A percentile compares a stretch with the other conserved stretches of the same genome.
Conservation (phyloP, 345 rosid species). For the Melaleuca alternifolia region DNA sequence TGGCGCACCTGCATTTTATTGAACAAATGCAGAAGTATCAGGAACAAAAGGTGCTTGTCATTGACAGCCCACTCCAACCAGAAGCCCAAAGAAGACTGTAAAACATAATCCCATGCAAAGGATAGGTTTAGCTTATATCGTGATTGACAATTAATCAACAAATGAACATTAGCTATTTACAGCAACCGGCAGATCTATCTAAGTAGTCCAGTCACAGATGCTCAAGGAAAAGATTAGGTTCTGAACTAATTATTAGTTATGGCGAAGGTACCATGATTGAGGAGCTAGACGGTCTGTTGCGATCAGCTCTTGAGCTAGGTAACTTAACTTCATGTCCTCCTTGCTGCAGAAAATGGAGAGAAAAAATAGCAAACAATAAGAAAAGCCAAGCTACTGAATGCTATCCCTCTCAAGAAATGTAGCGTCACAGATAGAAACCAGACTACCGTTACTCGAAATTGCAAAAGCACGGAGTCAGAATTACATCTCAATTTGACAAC, state of each 20-base stretch:
- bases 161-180: background rate
- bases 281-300: constrained; percentile 95
- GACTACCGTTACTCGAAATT: background rate
- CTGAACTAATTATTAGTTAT: background rate
- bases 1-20: constrained; percentile 72
- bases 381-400: background rate
- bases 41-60: background rate
- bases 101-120: background rate
- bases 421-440: background rate
- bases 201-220: background rate
- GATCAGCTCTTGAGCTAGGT: constrained; percentile 84
- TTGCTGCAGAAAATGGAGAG: constrained; percentile 49
- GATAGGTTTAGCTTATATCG: background rate
- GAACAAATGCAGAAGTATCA: background rate
- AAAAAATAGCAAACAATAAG: background rate
- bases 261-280: constrained; percentile 67
- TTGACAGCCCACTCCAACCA: background rate
- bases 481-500: background rate
- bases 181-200: background rate
- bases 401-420: background rate
- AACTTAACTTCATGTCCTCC: constrained; percentile 97
- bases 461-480: background rate
- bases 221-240: background rate
- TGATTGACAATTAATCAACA: background rate
- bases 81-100: background rate